Percentiles rank a stretch among this genome's conserved stretches.
Evolutionary conservation across 805 yeast genomes (phyloP).

Genomic region (Saccharomycopsis capsularis): DNA sequence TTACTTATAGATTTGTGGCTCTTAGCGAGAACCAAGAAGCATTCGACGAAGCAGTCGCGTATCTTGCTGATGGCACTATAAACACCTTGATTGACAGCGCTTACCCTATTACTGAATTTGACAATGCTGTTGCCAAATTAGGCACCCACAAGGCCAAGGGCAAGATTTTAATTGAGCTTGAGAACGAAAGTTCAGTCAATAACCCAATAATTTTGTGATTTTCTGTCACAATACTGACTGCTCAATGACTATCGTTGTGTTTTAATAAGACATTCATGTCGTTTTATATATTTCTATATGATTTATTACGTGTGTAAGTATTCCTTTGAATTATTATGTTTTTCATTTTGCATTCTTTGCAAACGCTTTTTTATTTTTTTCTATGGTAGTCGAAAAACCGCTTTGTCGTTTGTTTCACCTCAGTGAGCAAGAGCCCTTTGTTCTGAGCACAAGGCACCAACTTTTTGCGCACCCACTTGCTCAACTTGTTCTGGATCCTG

Average conservation of each 20-base stretch:
- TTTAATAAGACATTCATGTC: too few relatives aligned
- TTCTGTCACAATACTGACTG: too few relatives aligned
- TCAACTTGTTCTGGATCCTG: constrained; percentile 50
- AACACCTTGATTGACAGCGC: constrained; percentile 50
- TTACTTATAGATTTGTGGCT: background rate
- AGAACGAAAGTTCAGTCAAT: too few relatives aligned
- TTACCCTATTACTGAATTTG: constrained; percentile 45
- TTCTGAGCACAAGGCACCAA: too few relatives aligned
- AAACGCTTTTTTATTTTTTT: too few relatives aligned
- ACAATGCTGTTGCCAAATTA: constrained; percentile 48
- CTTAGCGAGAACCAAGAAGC: constrained; percentile 21
- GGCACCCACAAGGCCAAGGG: constrained; percentile 53
- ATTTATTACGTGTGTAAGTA: too few relatives aligned
- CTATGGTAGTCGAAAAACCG: background rate
- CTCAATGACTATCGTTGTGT: too few relatives aligned
- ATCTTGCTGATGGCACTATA: constrained; percentile 42
- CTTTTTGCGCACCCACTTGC: constrained; percentile 65
- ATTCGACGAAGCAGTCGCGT: constrained; percentile 38
- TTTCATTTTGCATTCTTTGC: too few relatives aligned
- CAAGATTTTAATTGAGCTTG: constrained; percentile 41
- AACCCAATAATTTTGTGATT: too few relatives aligned
- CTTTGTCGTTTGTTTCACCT: background rate
- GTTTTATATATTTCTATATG: too few relatives aligned
- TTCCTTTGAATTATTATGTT: too few relatives aligned
- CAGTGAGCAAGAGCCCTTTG: constrained; percentile 14